Percentiles rank a stretch among this genome's conserved stretches.
Evolutionary conservation across 2,329 filamentous ascomycete species (phyloP).

Genomic region (Neocatenulostroma microsporum): DNA sequence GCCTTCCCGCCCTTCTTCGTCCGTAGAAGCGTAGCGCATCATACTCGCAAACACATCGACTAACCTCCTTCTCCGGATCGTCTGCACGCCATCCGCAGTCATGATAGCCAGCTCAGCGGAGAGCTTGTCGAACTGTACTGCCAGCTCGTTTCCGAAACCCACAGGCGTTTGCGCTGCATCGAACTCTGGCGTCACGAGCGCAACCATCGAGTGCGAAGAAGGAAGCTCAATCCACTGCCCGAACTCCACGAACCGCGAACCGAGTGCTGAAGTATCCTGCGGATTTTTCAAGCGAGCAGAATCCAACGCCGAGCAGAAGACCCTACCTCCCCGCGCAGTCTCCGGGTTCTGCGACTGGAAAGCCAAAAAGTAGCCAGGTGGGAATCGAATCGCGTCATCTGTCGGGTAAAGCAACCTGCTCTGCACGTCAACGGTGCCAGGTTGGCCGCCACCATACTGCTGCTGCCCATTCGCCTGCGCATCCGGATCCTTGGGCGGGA

Average conservation of each 20-base stretch:
- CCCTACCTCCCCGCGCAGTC: slow-evolving; percentile 39
- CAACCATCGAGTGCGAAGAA: slow-evolving; percentile 38
- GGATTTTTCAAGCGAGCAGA: slow-evolving; percentile 62
- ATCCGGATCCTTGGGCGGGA: slow-evolving; percentile 56
- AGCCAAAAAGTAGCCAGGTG: slow-evolving; percentile 86
- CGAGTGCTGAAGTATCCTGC: slow-evolving; percentile 40
- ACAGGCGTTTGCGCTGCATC: slow-evolving; percentile 58
- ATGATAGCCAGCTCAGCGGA: slow-evolving; percentile 81
- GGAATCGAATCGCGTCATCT: slow-evolving; percentile 47
- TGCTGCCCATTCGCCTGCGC: slow-evolving; percentile 14
- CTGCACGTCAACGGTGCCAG: slow-evolving; percentile 26
- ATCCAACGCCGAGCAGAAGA: slow-evolving; percentile 85
- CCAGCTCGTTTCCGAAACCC: slow-evolving; percentile 90
- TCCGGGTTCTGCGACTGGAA: slow-evolving; percentile 42
- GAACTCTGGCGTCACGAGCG: slow-evolving; percentile 62
- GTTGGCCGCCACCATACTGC: slow-evolving; percentile 11
- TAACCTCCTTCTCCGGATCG: slow-evolving; percentile 72
- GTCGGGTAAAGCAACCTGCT: slow-evolving; percentile 31
- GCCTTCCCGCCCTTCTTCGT: slow-evolving; percentile 71
- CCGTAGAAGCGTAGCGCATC: slow-evolving; percentile 55
- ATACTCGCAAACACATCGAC: slow-evolving; percentile 88
- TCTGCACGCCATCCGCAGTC: slow-evolving; percentile 82
- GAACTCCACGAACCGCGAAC: slow-evolving; percentile 65
- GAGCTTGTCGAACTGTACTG: slow-evolving; percentile 84
- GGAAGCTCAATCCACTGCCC: slow-evolving; percentile 71